Evolutionary conservation across 2,329 filamentous ascomycete genomes (phyloP).

Genomic region (Colletotrichum chlorophyti): DNA sequence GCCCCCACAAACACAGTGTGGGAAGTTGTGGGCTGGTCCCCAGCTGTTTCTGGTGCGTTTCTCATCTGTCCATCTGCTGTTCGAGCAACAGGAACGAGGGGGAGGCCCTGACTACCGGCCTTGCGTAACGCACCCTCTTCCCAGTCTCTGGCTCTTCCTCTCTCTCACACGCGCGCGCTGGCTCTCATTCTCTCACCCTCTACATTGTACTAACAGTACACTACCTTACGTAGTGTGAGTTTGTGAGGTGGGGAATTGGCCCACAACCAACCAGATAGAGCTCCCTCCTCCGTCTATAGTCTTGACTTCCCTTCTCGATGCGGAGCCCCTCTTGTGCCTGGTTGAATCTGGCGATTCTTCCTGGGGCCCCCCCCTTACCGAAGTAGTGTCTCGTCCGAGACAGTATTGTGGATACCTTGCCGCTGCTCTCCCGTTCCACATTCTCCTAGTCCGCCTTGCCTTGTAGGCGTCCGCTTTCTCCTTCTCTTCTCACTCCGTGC

Average conservation of each 20-base stretch:
- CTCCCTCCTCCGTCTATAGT: no score
- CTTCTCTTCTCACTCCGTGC: conserved; percentile 1
- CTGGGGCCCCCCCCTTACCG: conserved; percentile 25
- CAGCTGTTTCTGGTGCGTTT: conserved; percentile 29
- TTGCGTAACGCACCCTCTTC: background rate
- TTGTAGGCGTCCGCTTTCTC: background rate
- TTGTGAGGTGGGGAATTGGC: no score
- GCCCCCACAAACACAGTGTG: conserved; percentile 11
- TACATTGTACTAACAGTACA: no score
- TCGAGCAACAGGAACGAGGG: conserved; percentile 9
- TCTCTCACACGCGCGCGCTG: no score
- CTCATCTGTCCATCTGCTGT: conserved; percentile 25
- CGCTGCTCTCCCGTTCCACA: conserved; percentile 20
- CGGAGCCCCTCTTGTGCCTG: conserved; percentile 7
- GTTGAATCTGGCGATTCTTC: conserved; percentile 21
- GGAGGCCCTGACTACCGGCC: conserved; percentile 12
- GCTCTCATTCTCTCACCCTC: no score
- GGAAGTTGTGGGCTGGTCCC: background rate
- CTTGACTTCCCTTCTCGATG: conserved; percentile 15
- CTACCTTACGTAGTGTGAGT: no score
- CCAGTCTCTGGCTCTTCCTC: no score
- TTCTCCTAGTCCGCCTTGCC: background rate
- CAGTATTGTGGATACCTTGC: conserved; percentile 17
- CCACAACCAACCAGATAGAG: no score
- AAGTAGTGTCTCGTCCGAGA: conserved; percentile 25